Conservation (phyloP, 371 early-diverging fungal genomes). For the Mortierella sp. region DNA sequence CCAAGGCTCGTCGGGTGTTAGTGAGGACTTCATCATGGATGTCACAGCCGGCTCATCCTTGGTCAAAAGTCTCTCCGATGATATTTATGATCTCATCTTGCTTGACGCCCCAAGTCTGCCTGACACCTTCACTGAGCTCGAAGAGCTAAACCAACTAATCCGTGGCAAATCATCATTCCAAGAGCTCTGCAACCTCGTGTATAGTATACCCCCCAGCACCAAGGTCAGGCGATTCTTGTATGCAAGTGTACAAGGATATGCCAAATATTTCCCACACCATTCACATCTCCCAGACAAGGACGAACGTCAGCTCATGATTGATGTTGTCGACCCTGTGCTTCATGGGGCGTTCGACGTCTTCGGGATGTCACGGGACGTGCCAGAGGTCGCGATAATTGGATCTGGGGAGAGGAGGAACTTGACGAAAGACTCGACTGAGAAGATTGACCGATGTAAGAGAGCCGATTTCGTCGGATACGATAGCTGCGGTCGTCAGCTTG, state of each 20-base stretch:
- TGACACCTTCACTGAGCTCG: neutral
- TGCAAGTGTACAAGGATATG: neutral
- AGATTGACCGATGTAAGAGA: neutral
- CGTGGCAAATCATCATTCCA: neutral
- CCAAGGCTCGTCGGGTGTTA: slow-evolving; percentile 1
- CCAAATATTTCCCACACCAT: neutral
- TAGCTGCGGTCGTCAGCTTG: neutral
- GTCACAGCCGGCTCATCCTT: neutral
- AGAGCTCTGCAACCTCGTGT: neutral
- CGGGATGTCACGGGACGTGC: neutral
- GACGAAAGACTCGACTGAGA: neutral
- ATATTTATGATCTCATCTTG: slow-evolving; percentile 1
- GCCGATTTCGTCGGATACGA: slow-evolving; percentile 1
- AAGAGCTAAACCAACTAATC: neutral
- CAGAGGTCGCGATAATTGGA: neutral
- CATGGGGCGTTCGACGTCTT: neutral
- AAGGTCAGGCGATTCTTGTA: neutral
- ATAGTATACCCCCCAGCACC: neutral
- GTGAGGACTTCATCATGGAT: slow-evolving; percentile 9
- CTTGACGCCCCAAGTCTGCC: neutral
- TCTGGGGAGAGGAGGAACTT: neutral
- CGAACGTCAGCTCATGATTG: neutral
- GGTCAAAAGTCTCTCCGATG: neutral
- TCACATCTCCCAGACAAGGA: slow-evolving; percentile 4
- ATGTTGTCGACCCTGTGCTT: neutral